Evolutionary conservation across 805 yeast species (phyloP).

Genomic region (Cyberlindnera americana): DNA sequence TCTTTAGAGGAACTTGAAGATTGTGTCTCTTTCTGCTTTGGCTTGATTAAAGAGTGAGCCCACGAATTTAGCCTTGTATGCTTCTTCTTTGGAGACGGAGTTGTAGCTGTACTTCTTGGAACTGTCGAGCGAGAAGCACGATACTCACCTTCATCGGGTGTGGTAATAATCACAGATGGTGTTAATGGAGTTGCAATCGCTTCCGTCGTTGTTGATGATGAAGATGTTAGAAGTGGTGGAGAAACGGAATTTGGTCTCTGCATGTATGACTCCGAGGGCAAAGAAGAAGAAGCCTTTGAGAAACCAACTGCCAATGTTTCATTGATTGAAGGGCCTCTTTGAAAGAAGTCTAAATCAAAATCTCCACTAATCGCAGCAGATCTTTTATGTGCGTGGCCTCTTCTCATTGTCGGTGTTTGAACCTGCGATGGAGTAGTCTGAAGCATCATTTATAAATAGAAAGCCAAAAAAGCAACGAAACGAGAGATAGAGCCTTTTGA

Average conservation of each 20-base stretch:
- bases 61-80: conserved; percentile 37
- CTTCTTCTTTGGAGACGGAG: conserved; percentile 25
- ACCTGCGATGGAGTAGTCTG: conserved; percentile 20
- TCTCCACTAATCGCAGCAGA: conserved; percentile 90
- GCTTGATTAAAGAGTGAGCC: conserved; percentile 33
- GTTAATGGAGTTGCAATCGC: background rate
- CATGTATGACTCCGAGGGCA: conserved; percentile 9
- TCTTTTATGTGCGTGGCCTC: conserved; percentile 75
- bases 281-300: conserved; percentile 10
- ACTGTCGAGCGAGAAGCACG: conserved; percentile 2
- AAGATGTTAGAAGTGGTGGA: background rate
- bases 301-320: conserved; percentile 10
- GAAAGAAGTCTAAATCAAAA: conserved; percentile 45
- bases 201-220: background rate
- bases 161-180: conserved; percentile 15
- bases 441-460: conserved; percentile 8
- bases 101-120: conserved; percentile 6
- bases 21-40: conserved; percentile 8
- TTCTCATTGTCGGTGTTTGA: conserved; percentile 30
- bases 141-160: conserved; percentile 5
- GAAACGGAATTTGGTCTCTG: conserved; percentile 1
- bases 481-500: background rate
- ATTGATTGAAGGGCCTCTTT: conserved; percentile 20
- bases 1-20: conserved; percentile 4
- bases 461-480: background rate